Base-by-base conservation (phyloP, 2,329 filamentous ascomycete genomes). In the Aspergillus sp. region DNA sequence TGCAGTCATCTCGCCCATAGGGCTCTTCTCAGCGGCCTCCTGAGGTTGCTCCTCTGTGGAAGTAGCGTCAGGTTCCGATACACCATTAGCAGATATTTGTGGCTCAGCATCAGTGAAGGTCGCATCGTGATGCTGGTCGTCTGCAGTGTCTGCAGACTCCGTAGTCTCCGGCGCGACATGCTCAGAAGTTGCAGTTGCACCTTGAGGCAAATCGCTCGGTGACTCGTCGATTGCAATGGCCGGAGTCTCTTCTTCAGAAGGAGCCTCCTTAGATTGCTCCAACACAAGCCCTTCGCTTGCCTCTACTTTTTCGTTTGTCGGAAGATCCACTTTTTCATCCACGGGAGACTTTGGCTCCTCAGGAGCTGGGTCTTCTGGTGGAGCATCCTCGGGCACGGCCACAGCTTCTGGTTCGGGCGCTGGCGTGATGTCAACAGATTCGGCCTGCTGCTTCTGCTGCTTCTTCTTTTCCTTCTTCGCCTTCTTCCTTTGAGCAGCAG, bases 381-480 rank as follows among this genome's bases (percentile, higher is more conserved):
- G 43, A 13, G 23, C n/a, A 30, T 45, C 28, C 38, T 55, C 47
- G 12, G 41, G 43, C 23, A 53, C 50, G n/a, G 43, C 28, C 15
- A 45, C 38, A n/a, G 48, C 15, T 47, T 21, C 53, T 15, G 41
- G n/a, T 23, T 60, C 52, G 19, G 60, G 12, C 12, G 30, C n/a
- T 4, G 53, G 23, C n/a, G n/a, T 55, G n/a, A 15, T 39, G 19
- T 15, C 17, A 43, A 19, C 8, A 4, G 39, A 47, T 30, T 47
- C 43, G 10, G 53, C 38, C 36, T 51, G 47, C 32, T 51, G 55
- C 17, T 51, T 57, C 39, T 65, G 63, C 45, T 62, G 62, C 53
- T 67, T 67, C 57, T 68, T 70, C 58, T 65, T 70, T 10, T 69
- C 66, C 43, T 71, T 72, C 59, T 65, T 69, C 2, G 64, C 67